A percentile compares a stretch with the other conserved stretches of the same genome.
These are phyloP conservation scores for Pulveroboletus sp. DNA, from an alignment of 768 basidiomycete genomes.

Conservation along the genomic window DNA sequence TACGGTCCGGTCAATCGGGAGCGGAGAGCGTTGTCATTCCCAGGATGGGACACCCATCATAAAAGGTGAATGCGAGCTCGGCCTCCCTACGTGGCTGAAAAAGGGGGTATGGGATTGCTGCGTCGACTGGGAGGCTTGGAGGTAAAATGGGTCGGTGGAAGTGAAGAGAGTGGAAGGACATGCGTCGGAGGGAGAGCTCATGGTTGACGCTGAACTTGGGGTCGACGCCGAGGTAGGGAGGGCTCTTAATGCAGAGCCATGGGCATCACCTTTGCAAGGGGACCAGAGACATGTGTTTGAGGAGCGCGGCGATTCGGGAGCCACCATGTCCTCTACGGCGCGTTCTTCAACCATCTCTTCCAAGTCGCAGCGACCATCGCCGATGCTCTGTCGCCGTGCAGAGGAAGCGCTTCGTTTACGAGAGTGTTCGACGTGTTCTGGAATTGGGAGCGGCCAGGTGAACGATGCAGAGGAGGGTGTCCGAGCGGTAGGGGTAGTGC, in stretches of 20 bases:
- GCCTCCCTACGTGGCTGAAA: slow-evolving; percentile 36
- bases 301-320: slow-evolving; percentile 28
- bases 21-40: slow-evolving; percentile 13
- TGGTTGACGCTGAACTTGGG: slow-evolving; percentile 10
- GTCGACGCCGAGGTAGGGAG: slow-evolving; percentile 21
- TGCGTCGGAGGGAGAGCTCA: slow-evolving; percentile 21
- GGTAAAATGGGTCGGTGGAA: slow-evolving; percentile 47
- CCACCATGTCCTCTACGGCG: slow-evolving; percentile 44
- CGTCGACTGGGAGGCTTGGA: slow-evolving; percentile 38
- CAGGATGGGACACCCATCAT: slow-evolving; percentile 26
- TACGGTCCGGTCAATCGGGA: slow-evolving; percentile 4
- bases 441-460: slow-evolving; percentile 26
- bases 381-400: slow-evolving; percentile 21
- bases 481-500: slow-evolving; percentile 37
- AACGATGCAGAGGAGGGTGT: slow-evolving; percentile 30
- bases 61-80: slow-evolving; percentile 39
- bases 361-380: slow-evolving; percentile 27
- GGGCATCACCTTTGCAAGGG: slow-evolving; percentile 14
- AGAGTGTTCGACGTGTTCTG: slow-evolving; percentile 20
- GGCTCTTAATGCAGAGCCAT: slow-evolving; percentile 14
- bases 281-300: slow-evolving; percentile 23
- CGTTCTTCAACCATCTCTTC: slow-evolving; percentile 43
- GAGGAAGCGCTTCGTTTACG: slow-evolving; percentile 28
- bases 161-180: slow-evolving; percentile 34
- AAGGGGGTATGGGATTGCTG: slow-evolving; percentile 31